Percentiles rank a stretch among this genome's conserved stretches.
Evolutionary conservation across 208 protist genomes (phyloP).

Genomic region (Trypanosoma cruzi): DNA sequence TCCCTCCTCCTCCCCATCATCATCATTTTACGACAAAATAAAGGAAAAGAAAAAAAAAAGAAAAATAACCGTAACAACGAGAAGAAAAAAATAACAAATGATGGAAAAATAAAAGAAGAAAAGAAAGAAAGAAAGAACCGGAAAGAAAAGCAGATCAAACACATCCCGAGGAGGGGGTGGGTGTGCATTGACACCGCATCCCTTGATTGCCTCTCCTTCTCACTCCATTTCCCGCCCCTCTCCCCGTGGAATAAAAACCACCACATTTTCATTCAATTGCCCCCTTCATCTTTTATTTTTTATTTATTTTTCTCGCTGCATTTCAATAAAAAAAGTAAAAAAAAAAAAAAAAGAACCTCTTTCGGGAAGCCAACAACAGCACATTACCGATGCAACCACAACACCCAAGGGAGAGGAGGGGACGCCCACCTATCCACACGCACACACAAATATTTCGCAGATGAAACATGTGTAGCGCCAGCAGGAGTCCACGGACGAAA

Average conservation of each 20-base stretch:
- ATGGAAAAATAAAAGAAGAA: slow-evolving; percentile 7
- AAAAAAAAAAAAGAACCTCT: no score
- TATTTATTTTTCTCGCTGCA: slow-evolving; percentile 8
- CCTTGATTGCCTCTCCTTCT: neutral
- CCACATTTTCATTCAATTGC: neutral
- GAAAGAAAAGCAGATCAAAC: neutral
- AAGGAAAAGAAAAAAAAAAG: no score
- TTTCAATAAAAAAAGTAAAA: no score
- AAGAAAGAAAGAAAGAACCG: no score
- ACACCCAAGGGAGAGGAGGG: no score
- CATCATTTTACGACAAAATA: no score
- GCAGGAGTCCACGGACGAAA: neutral
- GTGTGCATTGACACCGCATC: neutral
- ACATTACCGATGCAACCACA: neutral
- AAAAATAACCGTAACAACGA: neutral
- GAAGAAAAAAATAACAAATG: slow-evolving; percentile 2
- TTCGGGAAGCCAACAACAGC: neutral
- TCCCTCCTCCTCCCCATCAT: neutral
- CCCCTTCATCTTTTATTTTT: neutral
- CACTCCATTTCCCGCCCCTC: neutral
- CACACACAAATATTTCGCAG: neutral
- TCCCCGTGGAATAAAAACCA: neutral
- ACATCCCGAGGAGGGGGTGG: neutral
- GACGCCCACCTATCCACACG: neutral
- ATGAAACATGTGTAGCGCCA: neutral